Evolutionary conservation across 257 asterid species (phyloP).

Genomic region (Scutellaria barbata): DNA sequence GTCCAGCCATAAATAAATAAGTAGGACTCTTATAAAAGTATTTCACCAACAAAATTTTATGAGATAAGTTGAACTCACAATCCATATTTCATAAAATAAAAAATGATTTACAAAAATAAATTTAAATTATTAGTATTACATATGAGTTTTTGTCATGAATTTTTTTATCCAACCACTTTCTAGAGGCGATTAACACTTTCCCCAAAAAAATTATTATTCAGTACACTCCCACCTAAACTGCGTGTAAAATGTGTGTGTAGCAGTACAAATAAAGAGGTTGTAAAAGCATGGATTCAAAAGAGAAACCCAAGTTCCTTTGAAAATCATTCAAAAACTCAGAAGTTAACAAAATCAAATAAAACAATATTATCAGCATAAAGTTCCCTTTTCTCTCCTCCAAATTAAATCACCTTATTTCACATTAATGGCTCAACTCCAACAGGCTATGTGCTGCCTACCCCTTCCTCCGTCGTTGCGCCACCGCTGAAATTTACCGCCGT

Average conservation of each 20-base stretch:
- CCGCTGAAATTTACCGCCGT: slow-evolving; percentile 9
- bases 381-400: slow-evolving; percentile 20
- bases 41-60: too few relatives aligned
- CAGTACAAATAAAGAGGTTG: slow-evolving; percentile 21
- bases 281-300: slow-evolving; percentile 30
- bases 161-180: too few relatives aligned
- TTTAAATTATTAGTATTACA: too few relatives aligned
- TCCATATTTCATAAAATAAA: not conserved
- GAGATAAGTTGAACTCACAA: too few relatives aligned
- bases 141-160: too few relatives aligned
- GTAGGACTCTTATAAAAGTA: not conserved
- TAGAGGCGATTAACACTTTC: too few relatives aligned
- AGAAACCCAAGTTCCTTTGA: slow-evolving; percentile 22
- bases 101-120: too few relatives aligned
- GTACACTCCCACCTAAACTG: slow-evolving; percentile 23
- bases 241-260: slow-evolving; percentile 27
- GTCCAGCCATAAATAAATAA: not conserved
- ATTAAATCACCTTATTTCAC: slow-evolving; percentile 2
- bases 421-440: slow-evolving; percentile 36
- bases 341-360: slow-evolving; percentile 25
- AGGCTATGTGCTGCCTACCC: slow-evolving; percentile 33
- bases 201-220: too few relatives aligned
- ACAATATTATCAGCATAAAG: not conserved
- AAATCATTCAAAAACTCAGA: slow-evolving; percentile 21
- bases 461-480: slow-evolving; percentile 35